These are phyloP conservation scores for Aspergillus affinis DNA, from an alignment of 495 filamentous ascomycete species.

Conservation along the genomic window DNA sequence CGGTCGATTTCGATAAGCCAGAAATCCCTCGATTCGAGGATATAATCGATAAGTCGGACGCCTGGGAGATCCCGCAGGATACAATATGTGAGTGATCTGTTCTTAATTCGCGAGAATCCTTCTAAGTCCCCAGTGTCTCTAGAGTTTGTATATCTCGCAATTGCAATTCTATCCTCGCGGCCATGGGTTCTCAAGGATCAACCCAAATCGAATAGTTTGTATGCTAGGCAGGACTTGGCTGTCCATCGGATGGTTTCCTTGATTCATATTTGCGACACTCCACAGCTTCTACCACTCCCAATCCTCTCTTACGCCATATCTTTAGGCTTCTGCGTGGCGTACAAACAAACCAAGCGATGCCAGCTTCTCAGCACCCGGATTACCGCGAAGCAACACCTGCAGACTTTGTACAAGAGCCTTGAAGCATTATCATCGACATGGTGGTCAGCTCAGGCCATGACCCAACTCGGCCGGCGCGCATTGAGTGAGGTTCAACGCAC, in stretches of 20 bases:
- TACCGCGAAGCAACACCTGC: conserved; percentile 17
- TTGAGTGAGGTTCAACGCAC: conserved; percentile 16
- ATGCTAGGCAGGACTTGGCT: conserved; percentile 21
- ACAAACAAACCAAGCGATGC: conserved; percentile 21
- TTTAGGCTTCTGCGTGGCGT: conserved; percentile 25
- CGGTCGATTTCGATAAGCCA: conserved; percentile 39
- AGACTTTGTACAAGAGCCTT: conserved; percentile 19
- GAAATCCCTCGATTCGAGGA: conserved; percentile 62
- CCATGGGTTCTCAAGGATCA: conserved; percentile 23
- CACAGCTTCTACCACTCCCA: conserved; percentile 18
- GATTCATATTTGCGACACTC: conserved; percentile 13
- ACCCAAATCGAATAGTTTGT: conserved; percentile 13
- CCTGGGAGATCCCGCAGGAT: conserved; percentile 13
- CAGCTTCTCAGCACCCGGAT: conserved; percentile 16
- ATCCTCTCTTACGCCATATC: conserved; percentile 25
- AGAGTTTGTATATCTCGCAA: conserved; percentile 24
- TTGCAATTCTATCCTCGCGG: conserved; percentile 21
- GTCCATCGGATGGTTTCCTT: conserved; percentile 19
- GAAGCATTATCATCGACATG: conserved; percentile 19
- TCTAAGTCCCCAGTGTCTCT: conserved; percentile 17
- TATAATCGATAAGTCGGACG: conserved; percentile 28
- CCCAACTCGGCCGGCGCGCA: conserved; percentile 22
- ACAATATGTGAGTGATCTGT: conserved; percentile 15
- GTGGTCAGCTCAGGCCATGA: conserved; percentile 29
- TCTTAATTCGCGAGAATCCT: not conserved